Percentiles rank a stretch among this genome's conserved stretches.
These are phyloP conservation scores for Eimeria zaria DNA, from an alignment of 169 alveolate genomes.

Conservation along the genomic window DNA sequence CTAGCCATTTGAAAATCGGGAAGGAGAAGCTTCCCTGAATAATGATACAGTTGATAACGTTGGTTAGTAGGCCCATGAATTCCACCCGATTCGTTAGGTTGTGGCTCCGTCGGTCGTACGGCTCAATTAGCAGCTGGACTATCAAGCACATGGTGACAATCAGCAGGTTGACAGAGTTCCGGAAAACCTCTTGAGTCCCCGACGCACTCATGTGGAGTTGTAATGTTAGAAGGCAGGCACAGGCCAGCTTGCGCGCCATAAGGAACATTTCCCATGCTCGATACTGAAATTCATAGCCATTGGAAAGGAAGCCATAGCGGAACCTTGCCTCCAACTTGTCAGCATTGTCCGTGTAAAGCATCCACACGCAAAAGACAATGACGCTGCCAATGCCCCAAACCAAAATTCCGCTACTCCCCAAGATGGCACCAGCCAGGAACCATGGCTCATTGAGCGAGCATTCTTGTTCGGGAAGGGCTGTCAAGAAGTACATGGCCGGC, in stretches of 20 bases:
- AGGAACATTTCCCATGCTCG: constrained; percentile 82
- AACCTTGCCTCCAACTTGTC: constrained; percentile 67
- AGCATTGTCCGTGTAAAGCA: constrained; percentile 55
- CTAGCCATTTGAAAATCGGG: constrained; percentile 77
- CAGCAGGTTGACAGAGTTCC: constrained; percentile 80
- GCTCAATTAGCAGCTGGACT: constrained; percentile 82
- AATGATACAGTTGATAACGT: constrained; percentile 75
- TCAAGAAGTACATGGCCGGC: constrained; percentile 45
- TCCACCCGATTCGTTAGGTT: constrained; percentile 83
- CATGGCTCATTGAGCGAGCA: constrained; percentile 72
- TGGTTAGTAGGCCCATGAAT: constrained; percentile 73
- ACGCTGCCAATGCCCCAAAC: constrained; percentile 81
- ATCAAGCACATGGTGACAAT: constrained; percentile 58
- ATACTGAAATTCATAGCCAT: constrained; percentile 82
- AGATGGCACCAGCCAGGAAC: constrained; percentile 77
- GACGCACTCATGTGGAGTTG: constrained; percentile 65
- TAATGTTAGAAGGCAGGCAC: constrained; percentile 76
- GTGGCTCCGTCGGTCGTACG: constrained; percentile 85
- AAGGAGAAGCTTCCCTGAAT: constrained; percentile 84
- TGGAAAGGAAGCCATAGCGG: constrained; percentile 79
- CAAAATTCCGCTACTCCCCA: constrained; percentile 60
- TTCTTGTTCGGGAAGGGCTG: constrained; percentile 78
- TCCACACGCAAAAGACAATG: constrained; percentile 68
- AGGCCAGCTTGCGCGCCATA: constrained; percentile 70
- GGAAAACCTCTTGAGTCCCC: constrained; percentile 84